These are phyloP conservation scores for Salix dunnii DNA, from an alignment of 345 rosid genomes.

Conservation along the genomic window DNA sequence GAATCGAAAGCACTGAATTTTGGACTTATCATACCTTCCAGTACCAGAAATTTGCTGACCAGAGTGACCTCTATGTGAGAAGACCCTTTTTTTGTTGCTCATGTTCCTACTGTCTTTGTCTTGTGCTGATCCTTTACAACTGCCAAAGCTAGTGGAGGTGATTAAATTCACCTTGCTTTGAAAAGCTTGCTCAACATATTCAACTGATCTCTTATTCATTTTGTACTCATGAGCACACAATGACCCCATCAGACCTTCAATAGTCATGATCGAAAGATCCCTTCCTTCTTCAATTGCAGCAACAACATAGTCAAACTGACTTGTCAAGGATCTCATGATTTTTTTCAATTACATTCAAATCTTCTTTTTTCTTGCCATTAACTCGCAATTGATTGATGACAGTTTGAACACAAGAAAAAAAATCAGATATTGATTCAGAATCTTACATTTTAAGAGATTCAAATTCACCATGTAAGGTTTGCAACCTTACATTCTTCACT, in stretches of 20 bases:
- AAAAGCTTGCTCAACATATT: neutral
- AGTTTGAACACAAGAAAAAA: neutral
- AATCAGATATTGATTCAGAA: neutral
- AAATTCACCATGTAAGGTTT: neutral
- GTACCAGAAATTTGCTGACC: too few relatives aligned
- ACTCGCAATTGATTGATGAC: slow-evolving; percentile 6
- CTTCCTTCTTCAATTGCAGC: slow-evolving; percentile 14
- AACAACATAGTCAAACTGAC: slow-evolving; percentile 7
- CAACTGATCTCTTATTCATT: neutral
- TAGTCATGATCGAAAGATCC: neutral
- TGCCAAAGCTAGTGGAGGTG: too few relatives aligned
- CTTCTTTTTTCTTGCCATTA: neutral
- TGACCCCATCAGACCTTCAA: slow-evolving; percentile 9
- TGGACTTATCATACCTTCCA: neutral
- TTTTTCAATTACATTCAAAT: slow-evolving; percentile 10
- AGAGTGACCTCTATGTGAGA: neutral
- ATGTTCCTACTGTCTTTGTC: neutral
- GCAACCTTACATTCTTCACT: slow-evolving; percentile 3
- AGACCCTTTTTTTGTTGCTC: neutral
- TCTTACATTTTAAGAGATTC: neutral
- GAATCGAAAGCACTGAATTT: neutral
- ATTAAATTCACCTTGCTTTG: neutral
- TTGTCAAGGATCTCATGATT: neutral
- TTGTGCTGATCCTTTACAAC: neutral
- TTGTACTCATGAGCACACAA: slow-evolving; percentile 8